Base-by-base conservation (phyloP, 2,329 filamentous ascomycete genomes). In the Ceratocystis albifundus region DNA sequence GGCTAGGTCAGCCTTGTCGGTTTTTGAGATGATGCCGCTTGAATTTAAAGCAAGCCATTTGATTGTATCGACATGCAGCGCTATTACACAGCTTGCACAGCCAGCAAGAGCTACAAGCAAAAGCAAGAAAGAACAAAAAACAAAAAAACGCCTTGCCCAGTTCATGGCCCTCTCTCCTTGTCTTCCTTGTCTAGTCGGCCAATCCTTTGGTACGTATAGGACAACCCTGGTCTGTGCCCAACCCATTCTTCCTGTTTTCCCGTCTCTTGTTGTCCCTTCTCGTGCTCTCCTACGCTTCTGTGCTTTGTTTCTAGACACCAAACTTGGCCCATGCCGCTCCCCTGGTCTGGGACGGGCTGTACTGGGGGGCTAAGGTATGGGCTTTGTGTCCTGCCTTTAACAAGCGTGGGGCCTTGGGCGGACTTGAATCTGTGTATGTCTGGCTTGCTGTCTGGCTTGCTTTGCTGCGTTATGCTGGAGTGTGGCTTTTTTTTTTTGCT, bases 201-300 rank as follows among this genome's bases (percentile, higher is more conserved):
- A 59, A 36, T 59, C 55, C 55, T 59, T 59, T 59, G 12, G 55
- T 36, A 17, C 25, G 55, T 59, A 59, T 32, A 36, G 55, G 15
- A n/a, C 59, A 62, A 25, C 59, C 10, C 36, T 62, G 59, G 59
- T 44, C 41, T 62, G 59, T 62, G 32, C 59, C 36, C 36, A 41
- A 12, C 36, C 12, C 36, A 41, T 41, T 41, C 36, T 41, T 41
- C 36, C 36, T 41, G 36, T 41, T 41, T 41, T 41, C 15, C 12
- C 4, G 36, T 41, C 10, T 41, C 36, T 15, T 41, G 12, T 41
- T 41, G 10, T 41, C 36, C 36, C 3, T 41, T 41, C 36, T 41
- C 10, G 36, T 15, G 36, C 10, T 15, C 36, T 41, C 3, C 36
- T 41, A 41, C 36, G 36, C 36, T 41, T 15, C 36, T 15, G 59